Conservation (phyloP, 345 rosid species). For the Aurinia saxatilis region DNA sequence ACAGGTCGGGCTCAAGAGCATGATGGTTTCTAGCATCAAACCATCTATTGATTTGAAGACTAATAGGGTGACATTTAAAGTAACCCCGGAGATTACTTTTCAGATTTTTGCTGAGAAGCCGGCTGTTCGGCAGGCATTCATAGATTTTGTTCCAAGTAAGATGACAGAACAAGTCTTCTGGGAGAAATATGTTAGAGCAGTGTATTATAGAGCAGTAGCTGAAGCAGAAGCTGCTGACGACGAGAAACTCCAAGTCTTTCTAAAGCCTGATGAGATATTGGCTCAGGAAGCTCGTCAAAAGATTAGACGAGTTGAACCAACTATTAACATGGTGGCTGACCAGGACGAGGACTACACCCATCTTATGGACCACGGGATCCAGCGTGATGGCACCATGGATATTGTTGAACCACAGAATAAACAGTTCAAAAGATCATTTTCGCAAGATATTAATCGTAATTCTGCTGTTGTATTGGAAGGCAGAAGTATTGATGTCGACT, state of each 20-base stretch:
- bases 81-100: slow-evolving; percentile 77
- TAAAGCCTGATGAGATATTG: slow-evolving; percentile 84
- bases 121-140: slow-evolving; percentile 78
- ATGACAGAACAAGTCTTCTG: slow-evolving; percentile 90
- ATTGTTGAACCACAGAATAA: slow-evolving; percentile 40
- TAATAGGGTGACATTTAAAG: slow-evolving; percentile 79
- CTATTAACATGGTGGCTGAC: slow-evolving; percentile 94
- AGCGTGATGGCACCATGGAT: slow-evolving; percentile 58
- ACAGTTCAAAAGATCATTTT: slow-evolving; percentile 50
- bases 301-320: slow-evolving; percentile 91
- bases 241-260: slow-evolving; percentile 84
- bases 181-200: slow-evolving; percentile 95
- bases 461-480: slow-evolving; percentile 89
- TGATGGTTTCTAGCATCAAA: slow-evolving; percentile 73
- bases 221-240: slow-evolving; percentile 99
- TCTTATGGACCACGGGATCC: slow-evolving; percentile 81
- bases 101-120: slow-evolving; percentile 99
- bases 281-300: slow-evolving; percentile 68
- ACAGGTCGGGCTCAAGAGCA: slow-evolving; percentile 75
- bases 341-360: slow-evolving; percentile 91
- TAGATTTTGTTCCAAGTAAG: slow-evolving; percentile 82
- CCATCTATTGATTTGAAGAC: slow-evolving; percentile 81
- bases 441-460: slow-evolving; percentile 72
- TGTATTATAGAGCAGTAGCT: slow-evolving; percentile 66
- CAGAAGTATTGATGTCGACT: slow-evolving; percentile 54